A percentile compares a stretch with the other conserved stretches of the same genome.
Evolutionary conservation across 108 stramenopile genomes (phyloP).

Genomic region (Nitzschia inconspicua): DNA sequence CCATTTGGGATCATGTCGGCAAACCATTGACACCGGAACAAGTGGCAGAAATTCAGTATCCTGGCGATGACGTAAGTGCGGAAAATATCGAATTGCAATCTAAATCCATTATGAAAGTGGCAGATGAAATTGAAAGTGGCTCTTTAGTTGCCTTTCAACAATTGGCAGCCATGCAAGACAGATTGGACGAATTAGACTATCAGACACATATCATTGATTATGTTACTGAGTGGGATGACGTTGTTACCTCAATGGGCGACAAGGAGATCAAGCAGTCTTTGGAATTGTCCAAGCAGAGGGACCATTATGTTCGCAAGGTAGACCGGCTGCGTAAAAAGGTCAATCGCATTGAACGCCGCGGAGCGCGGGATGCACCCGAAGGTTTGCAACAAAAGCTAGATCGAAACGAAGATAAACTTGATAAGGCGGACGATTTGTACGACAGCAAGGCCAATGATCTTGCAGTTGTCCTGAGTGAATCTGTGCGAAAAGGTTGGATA

Average conservation of each 20-base stretch:
- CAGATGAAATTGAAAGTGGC: constrained; percentile 3
- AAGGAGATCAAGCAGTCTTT: constrained; percentile 13
- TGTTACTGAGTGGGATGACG: constrained; percentile 29
- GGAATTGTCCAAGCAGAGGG: constrained; percentile 5
- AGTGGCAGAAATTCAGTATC: background rate
- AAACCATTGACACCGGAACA: constrained; percentile 6
- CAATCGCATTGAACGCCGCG: constrained; percentile 18
- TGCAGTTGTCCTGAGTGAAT: background rate
- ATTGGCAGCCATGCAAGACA: background rate
- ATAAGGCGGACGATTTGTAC: background rate
- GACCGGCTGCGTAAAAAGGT: constrained; percentile 20
- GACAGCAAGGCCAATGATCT: constrained; percentile 7
- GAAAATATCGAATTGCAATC: constrained; percentile 2
- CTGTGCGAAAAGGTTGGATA: constrained; percentile 3
- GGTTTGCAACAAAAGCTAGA: constrained; percentile 1
- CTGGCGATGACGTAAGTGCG: background rate
- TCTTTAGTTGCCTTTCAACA: constrained; percentile 3
- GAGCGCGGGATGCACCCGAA: constrained; percentile 5
- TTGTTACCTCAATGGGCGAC: constrained; percentile 21
- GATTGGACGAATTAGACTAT: constrained; percentile 2
- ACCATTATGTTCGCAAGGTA: constrained; percentile 33
- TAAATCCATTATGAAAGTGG: constrained; percentile 1
- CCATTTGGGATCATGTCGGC: constrained; percentile 21
- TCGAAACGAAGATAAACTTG: constrained; percentile 9
- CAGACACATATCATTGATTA: constrained; percentile 16